Conservation (phyloP, 2,329 filamentous ascomycete species). For the Aureobasidium zeae region DNA sequence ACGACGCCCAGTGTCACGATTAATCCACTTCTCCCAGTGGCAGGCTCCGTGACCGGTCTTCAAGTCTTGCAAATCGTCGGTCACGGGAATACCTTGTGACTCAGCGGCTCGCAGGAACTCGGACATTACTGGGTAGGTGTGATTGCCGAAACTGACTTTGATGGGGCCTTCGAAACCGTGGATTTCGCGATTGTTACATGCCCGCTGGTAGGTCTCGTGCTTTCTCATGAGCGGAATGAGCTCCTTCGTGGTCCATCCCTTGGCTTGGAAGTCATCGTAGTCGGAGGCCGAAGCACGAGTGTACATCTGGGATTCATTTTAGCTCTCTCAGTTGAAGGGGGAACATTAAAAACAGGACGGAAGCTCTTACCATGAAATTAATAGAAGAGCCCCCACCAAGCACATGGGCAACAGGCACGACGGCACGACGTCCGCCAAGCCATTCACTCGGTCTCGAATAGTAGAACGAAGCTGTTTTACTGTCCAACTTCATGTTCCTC, state of each 20-base stretch:
- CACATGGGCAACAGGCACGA: conserved; percentile 66
- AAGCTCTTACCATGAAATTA: conserved; percentile 62
- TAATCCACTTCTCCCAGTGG: conserved; percentile 83
- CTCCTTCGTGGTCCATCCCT: conserved; percentile 71
- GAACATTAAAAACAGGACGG: no score
- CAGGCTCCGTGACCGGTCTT: conserved; percentile 62
- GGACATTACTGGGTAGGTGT: conserved; percentile 71
- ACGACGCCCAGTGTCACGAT: conserved; percentile 58
- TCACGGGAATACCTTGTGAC: conserved; percentile 63
- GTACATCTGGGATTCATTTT: conserved; percentile 48
- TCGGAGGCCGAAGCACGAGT: conserved; percentile 62
- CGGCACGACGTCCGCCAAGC: conserved; percentile 59
- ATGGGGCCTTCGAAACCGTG: conserved; percentile 74
- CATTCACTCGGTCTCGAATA: conserved; percentile 65
- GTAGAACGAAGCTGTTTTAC: conserved; percentile 74
- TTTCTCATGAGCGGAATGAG: conserved; percentile 70
- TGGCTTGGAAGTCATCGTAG: conserved; percentile 70
- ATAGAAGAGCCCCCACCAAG: conserved; percentile 57
- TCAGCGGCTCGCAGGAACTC: conserved; percentile 67
- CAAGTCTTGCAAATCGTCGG: conserved; percentile 52
- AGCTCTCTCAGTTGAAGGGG: no score
- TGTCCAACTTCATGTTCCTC: conserved; percentile 70
- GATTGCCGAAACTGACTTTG: conserved; percentile 70
- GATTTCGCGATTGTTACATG: conserved; percentile 48
- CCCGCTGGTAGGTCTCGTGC: conserved; percentile 64